Base-by-base conservation (phyloP, 2,329 filamentous ascomycete species). In the Hirsutella minnesotensis region DNA sequence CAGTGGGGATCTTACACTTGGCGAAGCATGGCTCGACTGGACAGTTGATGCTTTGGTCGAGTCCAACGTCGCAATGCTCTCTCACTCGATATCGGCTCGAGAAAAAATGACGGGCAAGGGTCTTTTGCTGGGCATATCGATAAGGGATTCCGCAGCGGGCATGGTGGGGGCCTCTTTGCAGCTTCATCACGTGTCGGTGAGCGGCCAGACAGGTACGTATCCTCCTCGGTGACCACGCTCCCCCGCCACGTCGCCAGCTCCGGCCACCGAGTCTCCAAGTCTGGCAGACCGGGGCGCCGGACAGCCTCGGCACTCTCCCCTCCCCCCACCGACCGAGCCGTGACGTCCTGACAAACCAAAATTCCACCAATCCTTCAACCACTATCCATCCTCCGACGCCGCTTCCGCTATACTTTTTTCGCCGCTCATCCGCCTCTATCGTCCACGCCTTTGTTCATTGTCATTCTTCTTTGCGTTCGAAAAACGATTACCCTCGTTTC, bases 1-100 rank as follows among this genome's bases (percentile, higher is more conserved):
- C 7, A 12, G 24, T 7, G 15, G 24, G 35, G 30, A 7, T 44
- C 67, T 46, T 59, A 70, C 68, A 72, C 63, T 67, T 70, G 67
- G 41, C 68, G 67, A 53, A 72, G 63, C 68, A 72, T 72, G 40
- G 20, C 33, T 13, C 16, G 16, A 3, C 8, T 5, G 33, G 33
- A 35, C 12, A 9, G 15, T 35, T 5, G 33, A 35, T 18, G 19
- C 35, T 31, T 21, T 18, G 16, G 16, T 4, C 5, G 16, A 16
- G 33, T n/a, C 24, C 7, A 27, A 27, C 7, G 24, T 27, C 24
- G 24, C 24, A 27, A 27, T 27, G 24, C 24, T 43, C 19, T 31
- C 22, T 9, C 18, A n/a, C 15, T 22, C 20, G 31, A 41, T 45
- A 46, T 41, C 34, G 15, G 33, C 15, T n/a, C 15, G 33, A 35